Evolutionary conservation across 2,329 filamentous ascomycete species (phyloP), one percentile per base, ranked within the genome.

Genomic region (Aspergillus viridinutans): DNA sequence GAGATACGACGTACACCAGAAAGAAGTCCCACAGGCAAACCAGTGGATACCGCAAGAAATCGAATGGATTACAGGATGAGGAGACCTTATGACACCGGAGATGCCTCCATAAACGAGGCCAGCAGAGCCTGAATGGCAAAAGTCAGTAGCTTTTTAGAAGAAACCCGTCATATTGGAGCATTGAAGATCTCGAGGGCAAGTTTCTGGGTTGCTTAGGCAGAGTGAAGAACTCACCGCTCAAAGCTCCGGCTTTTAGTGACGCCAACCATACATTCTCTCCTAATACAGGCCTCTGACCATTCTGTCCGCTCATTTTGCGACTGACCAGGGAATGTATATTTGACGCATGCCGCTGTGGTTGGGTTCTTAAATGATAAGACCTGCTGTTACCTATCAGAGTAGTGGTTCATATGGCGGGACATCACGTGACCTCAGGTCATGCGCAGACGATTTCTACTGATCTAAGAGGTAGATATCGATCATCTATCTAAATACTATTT

Each of bases 1-100:
- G 52, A 28, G n/a, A 28, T 28, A 23, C 17, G 45, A 74, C 84
- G 68, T 78, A 86, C 88, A 87, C 81, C 87, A 93, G 70, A 87
- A 97, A 17, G 85, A 89, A 49, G 83, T 85, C 38, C 90, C 90
- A 42, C 95, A 81, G 45, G 84, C 81, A 73, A 90, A 90, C 84
- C 90, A 96, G 75, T 96, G 91, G 43, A 90, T 78, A 20, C 90
- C 89, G 23, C 88, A 86, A 40, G 87, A 82, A 12, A 88, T 64
- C 0, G 90, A 87, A 74, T 91, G 93, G 6, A 93, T 74, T 2
- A 85, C 71, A 3, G 83, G 81, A 3, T 90, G 84, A 23, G 79
- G 81, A 20, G 88, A 87, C 57, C 85, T 83, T 50, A 92, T 73
- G 49, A 95, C 87, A 28, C 90, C 92, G 38, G 83, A 82, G 51